phyloP scores from a whole-genome alignment of 768 basidiomycete genomes.

The Agrocybe pediades region DNA sequence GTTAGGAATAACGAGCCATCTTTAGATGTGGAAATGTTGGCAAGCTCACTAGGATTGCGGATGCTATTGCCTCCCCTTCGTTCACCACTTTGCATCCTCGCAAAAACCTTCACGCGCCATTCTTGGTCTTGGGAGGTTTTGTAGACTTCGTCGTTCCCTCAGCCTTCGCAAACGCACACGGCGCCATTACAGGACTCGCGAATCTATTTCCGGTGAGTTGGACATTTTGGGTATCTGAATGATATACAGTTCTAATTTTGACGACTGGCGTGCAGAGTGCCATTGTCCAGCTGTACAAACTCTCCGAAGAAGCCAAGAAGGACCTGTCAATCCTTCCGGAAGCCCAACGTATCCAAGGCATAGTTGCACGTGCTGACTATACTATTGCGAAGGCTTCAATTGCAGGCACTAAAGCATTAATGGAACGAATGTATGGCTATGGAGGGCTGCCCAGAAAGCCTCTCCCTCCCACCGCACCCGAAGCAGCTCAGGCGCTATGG shows the following conservation, averaged over 20 bases:
- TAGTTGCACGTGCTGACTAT: conserved; percentile 79
- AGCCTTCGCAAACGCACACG: conserved; percentile 72
- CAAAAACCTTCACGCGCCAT: conserved; percentile 64
- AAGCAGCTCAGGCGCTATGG: conserved; percentile 64
- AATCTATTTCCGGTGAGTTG: conserved; percentile 74
- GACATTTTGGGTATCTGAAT: conserved; percentile 9
- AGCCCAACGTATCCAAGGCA: conserved; percentile 76
- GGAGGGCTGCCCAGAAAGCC: conserved; percentile 82
- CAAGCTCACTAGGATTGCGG: conserved; percentile 84
- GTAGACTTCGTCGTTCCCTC: conserved; percentile 82
- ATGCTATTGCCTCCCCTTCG: conserved; percentile 54
- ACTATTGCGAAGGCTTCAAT: conserved; percentile 78
- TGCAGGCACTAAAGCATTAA: conserved; percentile 79
- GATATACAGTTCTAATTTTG: not conserved
- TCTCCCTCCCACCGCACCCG: conserved; percentile 62
- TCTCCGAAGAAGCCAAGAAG: conserved; percentile 56
- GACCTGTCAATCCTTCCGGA: conserved; percentile 62
- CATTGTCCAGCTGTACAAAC: conserved; percentile 58
- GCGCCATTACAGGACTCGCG: conserved; percentile 88
- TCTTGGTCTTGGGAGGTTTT: conserved; percentile 87
- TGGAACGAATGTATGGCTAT: conserved; percentile 78
- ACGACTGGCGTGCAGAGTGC: conserved; percentile 45
- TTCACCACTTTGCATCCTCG: conserved; percentile 68
- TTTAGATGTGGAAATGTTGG: conserved; percentile 87
- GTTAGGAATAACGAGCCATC: conserved; percentile 10